Evolutionary conservation across 805 yeast genomes (phyloP).

Genomic region (Candida saitoana): DNA sequence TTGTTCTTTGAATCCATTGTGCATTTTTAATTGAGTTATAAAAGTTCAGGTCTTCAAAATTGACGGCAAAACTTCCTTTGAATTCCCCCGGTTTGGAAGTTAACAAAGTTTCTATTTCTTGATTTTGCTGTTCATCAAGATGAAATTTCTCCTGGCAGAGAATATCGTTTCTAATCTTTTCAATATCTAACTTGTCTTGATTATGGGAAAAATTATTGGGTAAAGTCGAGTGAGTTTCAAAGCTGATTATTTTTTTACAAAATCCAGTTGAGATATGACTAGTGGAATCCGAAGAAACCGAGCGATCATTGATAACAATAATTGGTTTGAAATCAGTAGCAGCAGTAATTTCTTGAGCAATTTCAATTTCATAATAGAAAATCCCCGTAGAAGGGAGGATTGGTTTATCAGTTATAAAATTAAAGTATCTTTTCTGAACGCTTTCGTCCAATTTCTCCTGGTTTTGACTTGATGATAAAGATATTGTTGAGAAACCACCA

Average conservation of each 20-base stretch:
- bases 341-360: constrained; percentile 31
- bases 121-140: constrained; percentile 12
- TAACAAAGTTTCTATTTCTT: constrained; percentile 22
- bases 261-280: constrained; percentile 33
- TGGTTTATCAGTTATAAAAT: constrained; percentile 36
- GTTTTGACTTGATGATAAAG: constrained; percentile 13
- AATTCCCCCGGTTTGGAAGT: constrained; percentile 37
- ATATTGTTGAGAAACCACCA: constrained; percentile 28
- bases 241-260: constrained; percentile 23
- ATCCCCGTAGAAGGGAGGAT: constrained; percentile 31
- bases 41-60: constrained; percentile 37
- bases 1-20: constrained; percentile 26
- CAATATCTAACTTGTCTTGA: constrained; percentile 23
- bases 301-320: constrained; percentile 29
- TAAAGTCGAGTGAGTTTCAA: constrained; percentile 12
- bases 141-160: constrained; percentile 15
- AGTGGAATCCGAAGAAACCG: constrained; percentile 29
- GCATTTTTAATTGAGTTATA: constrained; percentile 32
- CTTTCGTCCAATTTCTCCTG: constrained; percentile 4
- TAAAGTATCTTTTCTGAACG: constrained; percentile 13
- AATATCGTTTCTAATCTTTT: constrained; percentile 25
- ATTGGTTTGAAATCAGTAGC: constrained; percentile 30
- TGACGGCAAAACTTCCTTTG: constrained; percentile 39
- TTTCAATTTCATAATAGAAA: constrained; percentile 38
- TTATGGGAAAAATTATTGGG: constrained; percentile 8